Conservation (phyloP, 305 asterid species). For the Coffea humblotiana region DNA sequence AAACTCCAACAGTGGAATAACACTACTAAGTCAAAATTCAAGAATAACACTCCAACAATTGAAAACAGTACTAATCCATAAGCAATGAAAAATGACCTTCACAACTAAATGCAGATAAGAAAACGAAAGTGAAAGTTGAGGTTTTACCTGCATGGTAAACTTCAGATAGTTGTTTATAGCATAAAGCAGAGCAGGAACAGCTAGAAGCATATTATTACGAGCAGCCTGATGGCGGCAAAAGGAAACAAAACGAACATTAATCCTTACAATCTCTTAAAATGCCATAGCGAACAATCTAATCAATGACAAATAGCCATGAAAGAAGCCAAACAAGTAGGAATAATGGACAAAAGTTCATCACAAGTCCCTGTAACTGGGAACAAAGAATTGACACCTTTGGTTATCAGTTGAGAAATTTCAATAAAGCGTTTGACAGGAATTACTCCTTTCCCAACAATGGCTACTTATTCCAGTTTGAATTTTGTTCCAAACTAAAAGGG, state of each 20-base stretch:
- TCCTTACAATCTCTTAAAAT: neutral
- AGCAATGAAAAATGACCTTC: neutral
- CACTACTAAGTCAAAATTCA: neutral
- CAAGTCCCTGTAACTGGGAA: neutral
- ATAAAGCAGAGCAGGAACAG: constrained; percentile 87
- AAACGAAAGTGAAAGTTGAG: constrained; percentile 10
- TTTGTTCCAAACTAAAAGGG: neutral
- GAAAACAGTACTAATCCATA: neutral
- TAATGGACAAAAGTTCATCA: neutral
- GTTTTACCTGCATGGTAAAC: constrained; percentile 78
- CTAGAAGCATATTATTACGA: constrained; percentile 66
- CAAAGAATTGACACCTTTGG: neutral
- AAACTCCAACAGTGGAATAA: too few species aligned
- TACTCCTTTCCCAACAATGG: neutral
- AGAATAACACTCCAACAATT: neutral
- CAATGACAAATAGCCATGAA: neutral
- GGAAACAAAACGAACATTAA: constrained; percentile 14
- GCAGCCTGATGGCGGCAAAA: constrained; percentile 64
- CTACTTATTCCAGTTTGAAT: neutral
- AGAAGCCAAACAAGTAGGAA: neutral
- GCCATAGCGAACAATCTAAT: neutral
- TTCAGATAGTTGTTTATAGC: constrained; percentile 84
- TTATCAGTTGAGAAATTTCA: neutral
- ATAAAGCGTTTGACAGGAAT: neutral
- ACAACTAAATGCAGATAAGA: neutral